Evolutionary conservation across 2,329 filamentous ascomycete species (phyloP), one percentile per base, ranked within the genome.

Genomic region (Fusarium mexicanum): DNA sequence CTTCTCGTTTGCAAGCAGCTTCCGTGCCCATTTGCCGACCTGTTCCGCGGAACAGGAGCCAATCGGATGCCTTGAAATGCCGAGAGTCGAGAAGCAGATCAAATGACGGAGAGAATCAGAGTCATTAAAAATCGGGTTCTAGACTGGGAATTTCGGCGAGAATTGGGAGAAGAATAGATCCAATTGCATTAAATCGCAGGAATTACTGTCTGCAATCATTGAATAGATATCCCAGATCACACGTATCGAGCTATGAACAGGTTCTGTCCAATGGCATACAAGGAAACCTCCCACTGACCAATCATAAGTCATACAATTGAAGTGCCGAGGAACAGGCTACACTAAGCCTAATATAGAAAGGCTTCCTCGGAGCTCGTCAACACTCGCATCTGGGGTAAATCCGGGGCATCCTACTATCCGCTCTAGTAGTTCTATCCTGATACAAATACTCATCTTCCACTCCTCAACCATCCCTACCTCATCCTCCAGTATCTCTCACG

Each of bases 21-120:
- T 35, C 33, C 14, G 50, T 12, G n/a, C 5, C 6, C 13, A 53
- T 16, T 37, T 53, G 31, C 50, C 50, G 50, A 22, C 3, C 13
- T 5, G 35, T 70, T 70, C 67, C 67, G 31, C 51, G 67, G 69
- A 67, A 58, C 22, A n/a, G 6, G 10, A 54, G 22, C 69, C 69
- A 71, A 71, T 71, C 67, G 67, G 69, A 71, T 40, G 62, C 16
- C 8, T 0, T 2, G 2, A 43, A 58, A 9, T 43, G 26, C 44
- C 38, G 43, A 44, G 2, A 17, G 8, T 17, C 2, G 2, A 41
- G 11, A 14, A 48, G 38, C 16, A 16, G 6, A 9, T 8, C 1
- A 20, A 54, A 69, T 69, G 43, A 40, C 43, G 26, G 50, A 11
- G 29, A 29, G 2, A 29, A 29, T 29, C 29, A 29, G 8, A 29